Evolutionary conservation across 495 filamentous ascomycete genomes (phyloP), one percentile per base, ranked within the genome.

Genomic region (Hypoxylon rickii): DNA sequence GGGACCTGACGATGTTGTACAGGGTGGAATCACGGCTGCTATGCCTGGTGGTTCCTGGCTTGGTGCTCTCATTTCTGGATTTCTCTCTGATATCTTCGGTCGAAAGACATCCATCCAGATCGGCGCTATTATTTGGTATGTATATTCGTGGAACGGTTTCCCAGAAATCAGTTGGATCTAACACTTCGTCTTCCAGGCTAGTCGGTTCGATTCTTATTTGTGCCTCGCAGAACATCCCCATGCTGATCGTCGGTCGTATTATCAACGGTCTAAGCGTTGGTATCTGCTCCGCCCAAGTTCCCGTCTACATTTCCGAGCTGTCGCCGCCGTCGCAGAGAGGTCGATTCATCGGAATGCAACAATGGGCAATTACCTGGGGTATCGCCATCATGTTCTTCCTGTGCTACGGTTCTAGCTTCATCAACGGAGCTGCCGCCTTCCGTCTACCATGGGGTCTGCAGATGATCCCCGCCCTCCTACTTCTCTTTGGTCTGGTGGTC

Each of bases 351-450:
- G 84, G 86, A 26, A 74, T 83, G 52, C 85, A 90, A 58, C 88
- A 90, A 71, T 89, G 87, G 87, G 83, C 88, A 37, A 89, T 91
- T 56, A 89, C 85, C 45, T 89, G 86, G 85, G 89, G 89, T 66
- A 90, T 91, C 55, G 54, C 90, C 54, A 90, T 91, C 67, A 90
- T 92, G 88, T 91, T 86, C 76, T 77, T 81, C 67, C 85, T 95
- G 63, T 89, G 82, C 51, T 94, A 89, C 47, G 90, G 89, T 11
- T 86, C 79, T 69, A 83, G 82, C 18, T 90, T 78, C 67, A 80
- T 94, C 51, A 58, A 76, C 0, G 75, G 79, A 8, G 65, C 76
- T n/a, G 78, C 79, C 2, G 74, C 86, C 18, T 93, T 87, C 75
- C 79, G 89, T 26, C 67, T 89, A 16, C 88, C 88, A 16, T 93